A percentile compares a stretch with the other conserved stretches of the same genome.
Conservation (phyloP, 2,329 filamentous ascomycete species). For the Coniosporium tulheliwenetii region DNA sequence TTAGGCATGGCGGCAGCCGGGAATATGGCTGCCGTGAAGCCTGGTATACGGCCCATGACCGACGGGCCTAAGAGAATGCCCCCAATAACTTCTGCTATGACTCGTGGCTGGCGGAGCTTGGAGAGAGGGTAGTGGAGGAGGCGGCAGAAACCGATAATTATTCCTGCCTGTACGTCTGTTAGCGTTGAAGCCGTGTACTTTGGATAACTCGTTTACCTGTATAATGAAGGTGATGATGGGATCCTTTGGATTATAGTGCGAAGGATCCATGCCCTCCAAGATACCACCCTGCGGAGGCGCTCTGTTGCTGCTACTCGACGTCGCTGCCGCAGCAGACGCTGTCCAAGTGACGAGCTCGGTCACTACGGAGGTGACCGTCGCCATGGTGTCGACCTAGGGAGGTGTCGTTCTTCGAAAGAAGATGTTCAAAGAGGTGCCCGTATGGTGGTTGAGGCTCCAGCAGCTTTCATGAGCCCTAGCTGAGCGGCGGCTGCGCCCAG, state of each 20-base stretch:
- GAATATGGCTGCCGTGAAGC: conserved; percentile 64
- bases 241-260: conserved; percentile 51
- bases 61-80: conserved; percentile 76
- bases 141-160: conserved; percentile 63
- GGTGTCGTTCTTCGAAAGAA: background rate
- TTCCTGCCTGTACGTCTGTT: conserved; percentile 36
- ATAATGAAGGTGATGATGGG: conserved; percentile 66
- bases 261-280: conserved; percentile 54
- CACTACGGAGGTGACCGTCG: background rate
- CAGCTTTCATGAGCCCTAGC: too few relatives aligned
- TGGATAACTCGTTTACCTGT: conserved; percentile 33
- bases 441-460: too few relatives aligned
- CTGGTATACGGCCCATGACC: conserved; percentile 72
- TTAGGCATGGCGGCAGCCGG: conserved; percentile 59
- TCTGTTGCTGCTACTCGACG: conserved; percentile 13
- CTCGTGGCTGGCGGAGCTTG: conserved; percentile 62
- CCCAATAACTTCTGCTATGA: conserved; percentile 75
- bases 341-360: conserved; percentile 10
- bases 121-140: conserved; percentile 62
- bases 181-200: background rate
- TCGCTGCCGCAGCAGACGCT: conserved; percentile 7
- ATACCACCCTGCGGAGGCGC: conserved; percentile 49
- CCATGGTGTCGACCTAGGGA: background rate
- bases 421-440: background rate
- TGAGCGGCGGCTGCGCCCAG: too few relatives aligned